These are phyloP conservation scores for Fusarium camptoceras DNA, from an alignment of 2,329 filamentous ascomycete species.

Conservation along the genomic window DNA sequence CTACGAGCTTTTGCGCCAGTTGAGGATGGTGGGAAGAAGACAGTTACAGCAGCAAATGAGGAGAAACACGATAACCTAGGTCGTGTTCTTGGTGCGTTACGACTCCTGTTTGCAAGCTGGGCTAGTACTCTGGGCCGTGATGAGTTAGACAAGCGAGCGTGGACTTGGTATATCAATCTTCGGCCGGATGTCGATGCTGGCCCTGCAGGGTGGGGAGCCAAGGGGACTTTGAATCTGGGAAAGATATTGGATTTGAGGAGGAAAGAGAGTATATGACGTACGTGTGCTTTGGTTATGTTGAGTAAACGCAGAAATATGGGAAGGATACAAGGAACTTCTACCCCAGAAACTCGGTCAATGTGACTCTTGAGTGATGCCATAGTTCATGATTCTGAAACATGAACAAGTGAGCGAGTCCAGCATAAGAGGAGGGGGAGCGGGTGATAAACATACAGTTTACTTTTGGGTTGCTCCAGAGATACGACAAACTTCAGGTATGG, in stretches of 20 bases:
- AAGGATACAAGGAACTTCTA: background rate
- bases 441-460: background rate
- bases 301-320: background rate
- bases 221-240: conserved; percentile 74
- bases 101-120: conserved; percentile 82
- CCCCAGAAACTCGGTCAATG: background rate
- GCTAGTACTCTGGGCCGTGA: conserved; percentile 67
- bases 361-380: background rate
- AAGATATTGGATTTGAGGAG: conserved; percentile 72
- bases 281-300: background rate
- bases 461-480: conserved; percentile 10
- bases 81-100: conserved; percentile 75
- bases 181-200: conserved; percentile 81
- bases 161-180: conserved; percentile 83
- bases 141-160: conserved; percentile 81
- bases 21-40: conserved; percentile 47
- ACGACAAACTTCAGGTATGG: background rate
- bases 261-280: conserved; percentile 30
- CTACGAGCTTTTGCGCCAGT: conserved; percentile 68
- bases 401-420: background rate
- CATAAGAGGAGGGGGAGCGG: background rate
- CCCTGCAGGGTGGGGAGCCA: conserved; percentile 84
- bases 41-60: conserved; percentile 61
- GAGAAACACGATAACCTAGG: conserved; percentile 78
- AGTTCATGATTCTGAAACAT: background rate